phyloP scores from a whole-genome alignment of 805 yeast genomes.

The Lipomyces japonicus region DNA sequence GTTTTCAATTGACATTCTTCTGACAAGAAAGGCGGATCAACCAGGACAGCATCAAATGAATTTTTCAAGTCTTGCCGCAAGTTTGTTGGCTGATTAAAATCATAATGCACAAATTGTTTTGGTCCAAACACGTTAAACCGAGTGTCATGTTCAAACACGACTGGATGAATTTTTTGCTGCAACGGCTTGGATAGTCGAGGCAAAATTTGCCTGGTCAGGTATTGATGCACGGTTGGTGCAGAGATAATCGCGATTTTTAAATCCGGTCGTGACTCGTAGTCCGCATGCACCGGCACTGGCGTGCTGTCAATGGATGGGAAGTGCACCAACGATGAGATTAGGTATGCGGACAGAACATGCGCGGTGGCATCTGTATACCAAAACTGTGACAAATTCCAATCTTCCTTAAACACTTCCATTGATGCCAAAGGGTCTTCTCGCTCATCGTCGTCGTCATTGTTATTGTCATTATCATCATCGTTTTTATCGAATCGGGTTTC shows the following conservation, averaged over 20 bases:
- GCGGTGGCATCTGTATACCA: slow-evolving; percentile 81
- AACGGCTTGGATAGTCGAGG: slow-evolving; percentile 11
- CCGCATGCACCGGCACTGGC: not conserved
- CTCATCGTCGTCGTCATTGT: slow-evolving; percentile 85
- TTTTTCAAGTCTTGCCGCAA: slow-evolving; percentile 56
- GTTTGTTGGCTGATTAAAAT: slow-evolving; percentile 64
- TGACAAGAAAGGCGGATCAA: slow-evolving; percentile 87
- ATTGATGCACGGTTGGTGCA: slow-evolving; percentile 79
- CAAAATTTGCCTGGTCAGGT: slow-evolving; percentile 17
- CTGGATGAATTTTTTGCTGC: slow-evolving; percentile 14
- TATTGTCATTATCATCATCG: slow-evolving; percentile 82
- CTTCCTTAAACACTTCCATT: slow-evolving; percentile 78
- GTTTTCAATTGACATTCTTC: slow-evolving; percentile 74
- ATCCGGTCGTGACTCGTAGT: slow-evolving; percentile 7
- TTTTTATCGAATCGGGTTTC: slow-evolving; percentile 60
- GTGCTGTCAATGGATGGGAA: slow-evolving; percentile 5
- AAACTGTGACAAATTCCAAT: slow-evolving; percentile 92
- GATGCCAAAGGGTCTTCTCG: slow-evolving; percentile 56
- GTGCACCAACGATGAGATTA: slow-evolving; percentile 13
- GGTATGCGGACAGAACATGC: slow-evolving; percentile 39
- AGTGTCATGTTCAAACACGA: slow-evolving; percentile 68
- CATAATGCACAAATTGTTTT: slow-evolving; percentile 66
- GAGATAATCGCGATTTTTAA: slow-evolving; percentile 63
- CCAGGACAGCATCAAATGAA: slow-evolving; percentile 64
- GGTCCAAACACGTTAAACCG: slow-evolving; percentile 69